phyloP scores from a whole-genome alignment of 2,329 filamentous ascomycete species.

The Akanthomyces uredinophilus region DNA sequence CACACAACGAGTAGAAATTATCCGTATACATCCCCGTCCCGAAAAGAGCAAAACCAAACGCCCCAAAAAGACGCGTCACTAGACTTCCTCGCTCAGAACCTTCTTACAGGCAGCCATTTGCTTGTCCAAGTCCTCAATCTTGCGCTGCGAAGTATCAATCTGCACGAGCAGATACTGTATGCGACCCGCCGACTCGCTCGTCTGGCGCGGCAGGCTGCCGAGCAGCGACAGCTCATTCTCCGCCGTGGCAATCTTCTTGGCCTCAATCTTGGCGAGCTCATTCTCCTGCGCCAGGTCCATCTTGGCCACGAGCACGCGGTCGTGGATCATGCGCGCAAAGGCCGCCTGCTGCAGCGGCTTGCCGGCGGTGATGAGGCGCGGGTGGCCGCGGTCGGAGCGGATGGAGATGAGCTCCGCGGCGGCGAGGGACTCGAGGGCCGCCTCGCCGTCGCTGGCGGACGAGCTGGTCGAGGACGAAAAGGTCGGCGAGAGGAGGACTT shows the following conservation, averaged over 20 bases:
- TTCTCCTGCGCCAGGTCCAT: conserved; percentile 67
- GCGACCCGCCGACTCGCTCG: conserved; percentile 60
- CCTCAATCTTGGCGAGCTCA: conserved; percentile 67
- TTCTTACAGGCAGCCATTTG: conserved; percentile 70
- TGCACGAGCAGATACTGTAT: conserved; percentile 70
- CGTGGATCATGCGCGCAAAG: conserved; percentile 66
- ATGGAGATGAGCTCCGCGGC: conserved; percentile 83
- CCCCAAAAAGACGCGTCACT: conserved; percentile 3
- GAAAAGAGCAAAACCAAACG: not conserved
- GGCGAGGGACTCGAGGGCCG: conserved; percentile 72
- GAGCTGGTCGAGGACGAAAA: conserved; percentile 56
- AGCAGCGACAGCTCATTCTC: conserved; percentile 72
- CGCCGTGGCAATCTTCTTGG: conserved; percentile 67
- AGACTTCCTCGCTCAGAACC: conserved; percentile 45
- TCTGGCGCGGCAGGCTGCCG: conserved; percentile 65
- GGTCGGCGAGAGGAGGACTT: conserved; percentile 69
- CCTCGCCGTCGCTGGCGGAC: conserved; percentile 58
- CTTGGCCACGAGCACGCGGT: conserved; percentile 66
- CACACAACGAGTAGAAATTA: not conserved
- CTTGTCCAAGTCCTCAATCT: conserved; percentile 67
- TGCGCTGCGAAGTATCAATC: conserved; percentile 66
- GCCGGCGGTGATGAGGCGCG: conserved; percentile 70
- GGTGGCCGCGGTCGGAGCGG: conserved; percentile 66
- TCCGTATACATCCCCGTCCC: not conserved
- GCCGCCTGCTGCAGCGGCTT: conserved; percentile 84